Evolutionary conservation across 2,329 filamentous ascomycete species (phyloP), one percentile per base, ranked within the genome.

Genomic region (Fusarium austroafricanum): DNA sequence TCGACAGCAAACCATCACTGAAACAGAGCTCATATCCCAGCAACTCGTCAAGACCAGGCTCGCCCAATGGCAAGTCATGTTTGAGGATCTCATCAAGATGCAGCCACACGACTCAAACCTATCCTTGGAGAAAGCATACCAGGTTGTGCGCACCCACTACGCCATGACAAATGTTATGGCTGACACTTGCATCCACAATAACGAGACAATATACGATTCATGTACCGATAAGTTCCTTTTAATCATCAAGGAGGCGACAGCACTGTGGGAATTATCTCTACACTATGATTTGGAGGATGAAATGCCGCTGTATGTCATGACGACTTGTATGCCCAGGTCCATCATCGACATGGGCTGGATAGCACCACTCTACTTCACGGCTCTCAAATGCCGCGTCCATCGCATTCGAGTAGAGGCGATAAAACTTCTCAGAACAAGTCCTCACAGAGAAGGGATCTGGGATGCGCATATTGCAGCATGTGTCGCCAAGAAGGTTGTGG

Each of bases 301-400:
- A 7, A 50, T 63, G 47, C 57, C 65, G 6, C 47, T 55, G 4
- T 38, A 62, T 33, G 26, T 62, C 33, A 54, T 72, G 29, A 28
- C 61, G 33, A 59, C 61, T 17, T 73, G 76, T 35, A 77, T 79
- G 69, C 71, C 76, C n/a, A 61, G 69, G 10, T 77, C 78, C 3
- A 76, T 80, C 15, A 67, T 75, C 6, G 82, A 85, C 56, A 74
- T 82, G 11, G 83, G 83, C 10, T 82, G 81, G 73, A 76, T 83
- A 11, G 75, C 81, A 9, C 78, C 81, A 0, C 75, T 85, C 4
- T 84, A 83, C 60, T 85, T 78, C 60, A 70, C 78, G 3, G 83
- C 81, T 1, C 55, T 82, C 5, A 85, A 85, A 61, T 86, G 84
- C 40, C 81, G 84, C 1, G 71, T 79, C 3, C 79, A 77, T 39